A percentile compares a stretch with the other conserved stretches of the same genome.
Conservation (phyloP, 495 filamentous ascomycete genomes). For the Talaromyces proteolyticus region DNA sequence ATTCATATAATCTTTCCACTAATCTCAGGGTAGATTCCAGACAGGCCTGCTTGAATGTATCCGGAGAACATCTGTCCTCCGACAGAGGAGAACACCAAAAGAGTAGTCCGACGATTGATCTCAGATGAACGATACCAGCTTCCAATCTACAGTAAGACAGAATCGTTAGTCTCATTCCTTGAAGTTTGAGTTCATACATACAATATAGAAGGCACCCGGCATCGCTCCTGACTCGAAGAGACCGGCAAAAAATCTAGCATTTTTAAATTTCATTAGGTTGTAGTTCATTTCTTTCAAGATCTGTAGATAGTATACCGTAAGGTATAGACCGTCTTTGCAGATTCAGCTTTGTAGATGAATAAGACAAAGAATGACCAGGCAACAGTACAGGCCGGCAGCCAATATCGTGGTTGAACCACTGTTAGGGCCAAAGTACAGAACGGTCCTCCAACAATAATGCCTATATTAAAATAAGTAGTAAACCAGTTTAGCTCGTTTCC, state of each 20-base stretch:
- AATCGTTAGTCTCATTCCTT: neutral
- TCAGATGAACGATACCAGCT: conserved; percentile 8
- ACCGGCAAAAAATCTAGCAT: conserved; percentile 4
- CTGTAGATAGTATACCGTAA: neutral
- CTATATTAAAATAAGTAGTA: conserved; percentile 42
- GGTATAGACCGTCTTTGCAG: neutral
- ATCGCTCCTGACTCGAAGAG: conserved; percentile 5
- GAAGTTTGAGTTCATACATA: neutral
- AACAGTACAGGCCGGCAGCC: conserved; percentile 27
- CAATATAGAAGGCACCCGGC: conserved; percentile 1
- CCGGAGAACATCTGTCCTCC: conserved; percentile 7
- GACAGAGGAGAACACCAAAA: conserved; percentile 7
- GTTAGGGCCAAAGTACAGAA: conserved; percentile 44
- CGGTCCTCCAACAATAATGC: conserved; percentile 45
- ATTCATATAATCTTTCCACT: neutral
- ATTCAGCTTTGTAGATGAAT: neutral
- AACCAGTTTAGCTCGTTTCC: conserved; percentile 31
- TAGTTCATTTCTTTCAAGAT: neutral
- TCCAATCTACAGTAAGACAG: neutral
- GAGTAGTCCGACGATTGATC: conserved; percentile 6
- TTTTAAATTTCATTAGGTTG: neutral
- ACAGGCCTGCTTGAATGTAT: conserved; percentile 4
- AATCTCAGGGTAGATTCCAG: neutral
- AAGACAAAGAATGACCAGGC: conserved; percentile 6
- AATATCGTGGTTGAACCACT: conserved; percentile 36